phyloP scores from a whole-genome alignment of 495 filamentous ascomycete genomes.

The Pyrenopolyporus hunteri region DNA sequence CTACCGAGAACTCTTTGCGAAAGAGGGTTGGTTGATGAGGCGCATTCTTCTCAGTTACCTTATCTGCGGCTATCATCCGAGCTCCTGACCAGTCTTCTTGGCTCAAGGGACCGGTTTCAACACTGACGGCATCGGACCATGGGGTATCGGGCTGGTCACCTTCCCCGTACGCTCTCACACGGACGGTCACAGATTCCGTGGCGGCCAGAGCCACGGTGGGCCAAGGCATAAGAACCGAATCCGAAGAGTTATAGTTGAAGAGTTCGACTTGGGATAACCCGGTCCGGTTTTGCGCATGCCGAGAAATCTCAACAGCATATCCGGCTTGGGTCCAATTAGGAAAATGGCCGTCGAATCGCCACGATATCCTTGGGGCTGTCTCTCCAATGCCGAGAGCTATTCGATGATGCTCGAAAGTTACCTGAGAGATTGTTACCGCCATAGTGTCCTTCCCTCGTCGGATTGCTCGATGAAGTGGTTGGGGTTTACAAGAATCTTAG shows the following conservation, averaged over 20 bases:
- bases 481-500: too few species aligned
- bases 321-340: constrained; percentile 35
- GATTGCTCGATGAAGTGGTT: too few species aligned
- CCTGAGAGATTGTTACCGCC: constrained; percentile 41
- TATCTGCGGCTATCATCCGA: constrained; percentile 45
- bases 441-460: constrained; percentile 17
- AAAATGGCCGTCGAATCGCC: constrained; percentile 37
- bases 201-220: constrained; percentile 51
- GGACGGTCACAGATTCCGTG: constrained; percentile 47
- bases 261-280: constrained; percentile 20
- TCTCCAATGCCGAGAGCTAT: constrained; percentile 39
- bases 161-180: constrained; percentile 47
- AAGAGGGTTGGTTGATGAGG: constrained; percentile 35
- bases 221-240: constrained; percentile 60
- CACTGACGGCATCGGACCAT: constrained; percentile 46
- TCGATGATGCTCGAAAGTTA: constrained; percentile 43
- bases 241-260: constrained; percentile 36
- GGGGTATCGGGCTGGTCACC: constrained; percentile 38
- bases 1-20: constrained; percentile 36
- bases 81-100: constrained; percentile 49
- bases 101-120: constrained; percentile 50
- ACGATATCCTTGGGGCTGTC: constrained; percentile 41
- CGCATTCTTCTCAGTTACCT: constrained; percentile 27
- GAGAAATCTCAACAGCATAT: constrained; percentile 38
- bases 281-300: constrained; percentile 4